A percentile compares a stretch with the other conserved stretches of the same genome.
Conservation (phyloP, 139 green algal species). For the Nannochloris sp. region DNA sequence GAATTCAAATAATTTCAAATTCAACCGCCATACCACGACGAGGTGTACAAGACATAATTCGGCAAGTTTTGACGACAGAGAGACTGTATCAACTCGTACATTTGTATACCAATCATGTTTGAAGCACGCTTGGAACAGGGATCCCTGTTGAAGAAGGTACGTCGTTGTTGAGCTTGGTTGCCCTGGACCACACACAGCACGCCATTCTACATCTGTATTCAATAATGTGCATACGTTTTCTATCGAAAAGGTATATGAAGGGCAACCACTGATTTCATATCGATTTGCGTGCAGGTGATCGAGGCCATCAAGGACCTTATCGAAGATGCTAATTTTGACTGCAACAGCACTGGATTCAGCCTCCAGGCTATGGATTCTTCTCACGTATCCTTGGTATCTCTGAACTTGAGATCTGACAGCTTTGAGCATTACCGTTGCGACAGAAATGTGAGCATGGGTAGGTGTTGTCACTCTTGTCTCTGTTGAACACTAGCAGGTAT, state of each 20-base stretch:
- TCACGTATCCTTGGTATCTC: slow-evolving; percentile 87
- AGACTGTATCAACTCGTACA: no score
- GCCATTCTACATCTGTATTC: no score
- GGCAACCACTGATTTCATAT: no score
- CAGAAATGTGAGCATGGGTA: slow-evolving; percentile 69
- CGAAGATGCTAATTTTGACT: slow-evolving; percentile 96
- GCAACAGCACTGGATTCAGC: slow-evolving; percentile 66
- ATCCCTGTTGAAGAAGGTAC: slow-evolving; percentile 72
- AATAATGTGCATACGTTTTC: no score
- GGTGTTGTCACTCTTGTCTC: slow-evolving; percentile 14
- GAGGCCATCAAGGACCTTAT: slow-evolving; percentile 97
- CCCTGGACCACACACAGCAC: no score
- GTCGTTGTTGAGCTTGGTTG: no score
- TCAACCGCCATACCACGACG: no score
- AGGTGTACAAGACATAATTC: no score
- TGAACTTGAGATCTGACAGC: slow-evolving; percentile 76
- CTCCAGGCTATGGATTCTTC: slow-evolving; percentile 97
- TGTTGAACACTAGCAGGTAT: slow-evolving; percentile 4
- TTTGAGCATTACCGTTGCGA: slow-evolving; percentile 99
- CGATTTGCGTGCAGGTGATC: slow-evolving; percentile 52
- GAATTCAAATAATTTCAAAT: no score
- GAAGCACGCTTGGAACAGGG: slow-evolving; percentile 65
- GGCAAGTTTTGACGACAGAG: no score
- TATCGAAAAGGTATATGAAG: no score
- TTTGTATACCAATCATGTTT: slow-evolving; percentile 47